Conservation (phyloP, 2,329 filamentous ascomycete genomes). For the Xylariaceae sp. region DNA sequence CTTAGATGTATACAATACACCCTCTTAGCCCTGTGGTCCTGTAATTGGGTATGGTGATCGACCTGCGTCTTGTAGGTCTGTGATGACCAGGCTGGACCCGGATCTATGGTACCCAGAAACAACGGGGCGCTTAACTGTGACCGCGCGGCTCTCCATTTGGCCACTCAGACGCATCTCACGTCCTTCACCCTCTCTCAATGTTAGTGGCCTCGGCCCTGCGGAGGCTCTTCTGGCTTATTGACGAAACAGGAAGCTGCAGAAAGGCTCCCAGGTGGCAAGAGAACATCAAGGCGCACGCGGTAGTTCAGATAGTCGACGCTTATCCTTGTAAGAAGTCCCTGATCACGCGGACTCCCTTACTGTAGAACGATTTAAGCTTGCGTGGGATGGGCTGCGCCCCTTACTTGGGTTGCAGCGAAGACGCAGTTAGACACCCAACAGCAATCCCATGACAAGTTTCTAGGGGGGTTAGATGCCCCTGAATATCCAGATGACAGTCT, state of each 20-base stretch:
- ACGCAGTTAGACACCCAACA: not conserved
- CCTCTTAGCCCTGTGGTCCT: too few relatives aligned
- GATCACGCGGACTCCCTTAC: not conserved
- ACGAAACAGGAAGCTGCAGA: not conserved
- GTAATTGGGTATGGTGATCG: not conserved
- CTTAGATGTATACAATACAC: not conserved
- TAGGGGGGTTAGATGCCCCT: not conserved
- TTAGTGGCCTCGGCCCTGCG: not conserved
- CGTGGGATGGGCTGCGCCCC: not conserved
- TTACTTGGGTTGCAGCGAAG: conserved; percentile 2
- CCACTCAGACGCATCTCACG: not conserved
- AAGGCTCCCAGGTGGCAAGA: not conserved
- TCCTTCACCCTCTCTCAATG: not conserved
- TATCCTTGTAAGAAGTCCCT: not conserved
- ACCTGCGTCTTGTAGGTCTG: not conserved
- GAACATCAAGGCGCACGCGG: not conserved
- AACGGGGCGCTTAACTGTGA: not conserved
- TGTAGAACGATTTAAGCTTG: not conserved
- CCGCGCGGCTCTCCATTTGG: not conserved
- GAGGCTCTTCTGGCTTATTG: not conserved
- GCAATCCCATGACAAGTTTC: not conserved
- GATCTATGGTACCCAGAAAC: not conserved
- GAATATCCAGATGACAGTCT: not conserved
- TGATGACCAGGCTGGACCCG: not conserved
- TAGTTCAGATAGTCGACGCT: not conserved